Percentiles rank a stretch among this genome's conserved stretches.
phyloP scores from a whole-genome alignment of 768 basidiomycete genomes.

The Trametes villosa region DNA sequence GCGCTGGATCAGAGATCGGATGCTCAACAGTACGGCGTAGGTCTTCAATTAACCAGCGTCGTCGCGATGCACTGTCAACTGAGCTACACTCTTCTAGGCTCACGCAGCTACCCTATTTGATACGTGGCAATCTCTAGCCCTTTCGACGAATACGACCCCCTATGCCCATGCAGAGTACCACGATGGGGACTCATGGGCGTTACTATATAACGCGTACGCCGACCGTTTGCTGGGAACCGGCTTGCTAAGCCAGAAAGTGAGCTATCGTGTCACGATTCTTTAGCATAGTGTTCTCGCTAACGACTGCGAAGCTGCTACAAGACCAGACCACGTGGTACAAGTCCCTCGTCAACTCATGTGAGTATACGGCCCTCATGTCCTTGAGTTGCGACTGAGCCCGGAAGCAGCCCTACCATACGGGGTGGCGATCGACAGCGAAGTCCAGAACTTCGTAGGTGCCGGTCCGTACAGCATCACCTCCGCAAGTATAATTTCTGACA shows the following conservation, averaged over 20 bases:
- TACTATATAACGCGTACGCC: conserved; percentile 23
- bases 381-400: too few species aligned
- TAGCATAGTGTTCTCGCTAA: neutral
- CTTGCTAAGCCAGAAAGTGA: conserved; percentile 9
- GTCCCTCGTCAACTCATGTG: neutral
- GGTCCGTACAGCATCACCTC: too few species aligned
- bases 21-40: neutral
- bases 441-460: too few species aligned
- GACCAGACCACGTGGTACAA: neutral
- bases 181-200: conserved; percentile 11
- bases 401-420: too few species aligned
- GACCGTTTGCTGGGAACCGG: conserved; percentile 12
- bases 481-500: too few species aligned
- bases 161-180: conserved; percentile 7
- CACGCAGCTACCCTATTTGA: conserved; percentile 6
- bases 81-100: neutral
- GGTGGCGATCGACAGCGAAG: too few species aligned
- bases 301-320: neutral
- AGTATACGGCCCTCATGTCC: neutral
- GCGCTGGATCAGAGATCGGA: neutral
- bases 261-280: neutral
- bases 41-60: neutral
- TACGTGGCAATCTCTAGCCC: conserved; percentile 12
- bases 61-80: neutral
- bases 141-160: conserved; percentile 2